Conservation (phyloP, 306 rosid species). For the Nissolia schottii region DNA sequence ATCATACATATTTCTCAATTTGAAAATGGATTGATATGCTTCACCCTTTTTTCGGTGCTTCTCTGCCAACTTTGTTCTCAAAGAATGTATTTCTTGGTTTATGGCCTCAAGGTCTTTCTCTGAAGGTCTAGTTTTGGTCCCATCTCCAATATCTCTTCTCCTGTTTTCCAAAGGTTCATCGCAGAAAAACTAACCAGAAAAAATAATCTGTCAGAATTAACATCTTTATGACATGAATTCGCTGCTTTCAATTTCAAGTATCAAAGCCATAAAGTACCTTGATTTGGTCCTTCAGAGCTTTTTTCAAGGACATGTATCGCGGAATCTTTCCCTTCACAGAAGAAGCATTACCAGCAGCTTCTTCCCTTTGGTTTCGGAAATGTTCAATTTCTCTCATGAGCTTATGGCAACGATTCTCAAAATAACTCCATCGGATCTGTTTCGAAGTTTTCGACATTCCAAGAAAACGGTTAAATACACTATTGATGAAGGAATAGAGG, state of each 20-base stretch:
- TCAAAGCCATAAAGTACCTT: background rate
- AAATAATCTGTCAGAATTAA: background rate
- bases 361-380: constrained; percentile 15
- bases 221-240: background rate
- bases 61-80: background rate
- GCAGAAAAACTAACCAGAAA: background rate
- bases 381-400: constrained; percentile 9
- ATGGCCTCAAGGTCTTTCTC: background rate
- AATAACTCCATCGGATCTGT: constrained; percentile 10
- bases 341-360: background rate
- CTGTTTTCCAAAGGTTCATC: background rate
- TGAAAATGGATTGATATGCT: constrained; percentile 19
- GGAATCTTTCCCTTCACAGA: background rate
- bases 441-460: constrained; percentile 12
- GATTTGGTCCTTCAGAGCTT: constrained; percentile 4
- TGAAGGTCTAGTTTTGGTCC: background rate
- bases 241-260: background rate
- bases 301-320: background rate
- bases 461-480: too few relatives aligned
- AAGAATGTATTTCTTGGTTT: background rate
- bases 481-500: too few relatives aligned
- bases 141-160: background rate
- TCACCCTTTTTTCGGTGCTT: background rate
- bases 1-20: background rate
- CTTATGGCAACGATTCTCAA: constrained; percentile 13